Percentiles rank a stretch among this genome's conserved stretches.
Conservation (phyloP, 2,329 filamentous ascomycete genomes). For the Fusarium anguioides region DNA sequence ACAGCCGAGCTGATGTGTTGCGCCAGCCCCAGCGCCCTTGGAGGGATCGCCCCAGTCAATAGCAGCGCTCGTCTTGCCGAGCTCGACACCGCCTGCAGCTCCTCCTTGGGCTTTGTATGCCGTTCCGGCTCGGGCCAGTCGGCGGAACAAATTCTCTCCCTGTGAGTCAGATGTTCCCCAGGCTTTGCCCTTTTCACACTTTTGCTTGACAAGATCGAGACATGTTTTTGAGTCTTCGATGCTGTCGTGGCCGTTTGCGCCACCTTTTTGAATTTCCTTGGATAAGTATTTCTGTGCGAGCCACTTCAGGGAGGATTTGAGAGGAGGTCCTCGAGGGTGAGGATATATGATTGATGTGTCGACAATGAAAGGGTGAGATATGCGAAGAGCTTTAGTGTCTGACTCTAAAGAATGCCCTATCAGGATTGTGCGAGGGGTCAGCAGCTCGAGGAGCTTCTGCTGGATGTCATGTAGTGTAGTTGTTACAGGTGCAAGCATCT, state of each 20-base stretch:
- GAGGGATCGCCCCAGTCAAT: slow-evolving; percentile 90
- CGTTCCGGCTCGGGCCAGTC: slow-evolving; percentile 74
- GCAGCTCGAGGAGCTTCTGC: slow-evolving; percentile 74
- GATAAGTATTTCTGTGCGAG: slow-evolving; percentile 86
- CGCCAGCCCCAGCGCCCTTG: slow-evolving; percentile 66
- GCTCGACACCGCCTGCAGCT: slow-evolving; percentile 62
- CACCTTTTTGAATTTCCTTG: slow-evolving; percentile 88
- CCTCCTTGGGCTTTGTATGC: slow-evolving; percentile 71
- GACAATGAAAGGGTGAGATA: slow-evolving; percentile 92
- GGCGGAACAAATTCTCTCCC: slow-evolving; percentile 89
- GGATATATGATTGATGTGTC: slow-evolving; percentile 93
- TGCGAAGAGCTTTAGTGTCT: slow-evolving; percentile 83
- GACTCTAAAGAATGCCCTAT: slow-evolving; percentile 85
- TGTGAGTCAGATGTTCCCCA: slow-evolving; percentile 86
- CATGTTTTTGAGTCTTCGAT: slow-evolving; percentile 93
- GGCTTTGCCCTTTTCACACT: slow-evolving; percentile 89
- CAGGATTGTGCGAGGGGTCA: slow-evolving; percentile 79
- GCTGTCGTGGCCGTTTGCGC: slow-evolving; percentile 82
- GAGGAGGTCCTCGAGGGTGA: slow-evolving; percentile 86
- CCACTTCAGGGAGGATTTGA: slow-evolving; percentile 92
- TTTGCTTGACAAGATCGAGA: slow-evolving; percentile 92
- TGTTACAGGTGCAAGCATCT: slow-evolving; percentile 83
- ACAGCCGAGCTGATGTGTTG: slow-evolving; percentile 68
- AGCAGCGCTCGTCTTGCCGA: slow-evolving; percentile 75
- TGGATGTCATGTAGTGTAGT: slow-evolving; percentile 89